These are phyloP conservation scores for Saccharata proteae DNA, from an alignment of 2,329 filamentous ascomycete genomes.

Conservation along the genomic window DNA sequence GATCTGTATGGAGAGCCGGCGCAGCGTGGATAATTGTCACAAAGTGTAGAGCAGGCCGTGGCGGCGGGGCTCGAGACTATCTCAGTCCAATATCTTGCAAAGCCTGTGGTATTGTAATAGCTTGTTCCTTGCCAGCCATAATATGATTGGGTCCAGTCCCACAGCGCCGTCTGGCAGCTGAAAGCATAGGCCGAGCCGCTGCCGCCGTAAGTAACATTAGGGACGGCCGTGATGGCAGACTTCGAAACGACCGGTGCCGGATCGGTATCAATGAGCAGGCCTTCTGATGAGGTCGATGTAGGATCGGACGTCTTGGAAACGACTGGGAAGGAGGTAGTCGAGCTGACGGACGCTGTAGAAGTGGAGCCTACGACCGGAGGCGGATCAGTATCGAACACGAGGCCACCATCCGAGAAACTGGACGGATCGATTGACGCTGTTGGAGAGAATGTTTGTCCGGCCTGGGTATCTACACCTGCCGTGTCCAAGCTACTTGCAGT, in stretches of 20 bases:
- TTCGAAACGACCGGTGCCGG: too few relatives aligned
- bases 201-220: not conserved
- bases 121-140: not conserved
- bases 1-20: not conserved
- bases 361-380: too few relatives aligned
- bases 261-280: not conserved
- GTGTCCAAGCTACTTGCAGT: too few relatives aligned
- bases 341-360: too few relatives aligned
- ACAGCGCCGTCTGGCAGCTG: not conserved
- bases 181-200: not conserved
- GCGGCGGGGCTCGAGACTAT: not conserved
- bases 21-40: slow-evolving; percentile 2
- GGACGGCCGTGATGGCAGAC: not conserved
- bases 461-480: too few relatives aligned
- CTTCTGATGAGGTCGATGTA: not conserved
- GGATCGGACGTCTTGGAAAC: slow-evolving; percentile 1
- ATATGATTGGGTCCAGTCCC: not conserved
- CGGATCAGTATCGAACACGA: too few relatives aligned
- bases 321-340: too few relatives aligned
- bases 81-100: not conserved
- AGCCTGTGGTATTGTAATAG: not conserved
- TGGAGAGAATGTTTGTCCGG: too few relatives aligned
- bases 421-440: too few relatives aligned
- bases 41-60: not conserved
- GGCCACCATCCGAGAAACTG: too few relatives aligned